Base-by-base conservation (phyloP, 2,329 filamentous ascomycete species). In the Cercospora sp. region DNA sequence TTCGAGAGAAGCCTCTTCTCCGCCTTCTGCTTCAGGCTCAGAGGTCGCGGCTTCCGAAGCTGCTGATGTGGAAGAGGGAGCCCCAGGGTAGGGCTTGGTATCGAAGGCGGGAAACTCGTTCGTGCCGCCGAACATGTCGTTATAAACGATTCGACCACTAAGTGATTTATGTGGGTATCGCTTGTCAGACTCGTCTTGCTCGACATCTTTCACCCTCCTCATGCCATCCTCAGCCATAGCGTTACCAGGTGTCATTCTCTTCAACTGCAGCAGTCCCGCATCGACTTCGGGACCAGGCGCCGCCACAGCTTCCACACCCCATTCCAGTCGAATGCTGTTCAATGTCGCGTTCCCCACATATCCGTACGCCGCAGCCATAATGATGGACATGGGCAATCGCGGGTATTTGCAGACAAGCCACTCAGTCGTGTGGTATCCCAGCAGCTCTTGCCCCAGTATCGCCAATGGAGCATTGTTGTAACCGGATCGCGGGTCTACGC, bases 401-500 rank as follows among this genome's bases (percentile, higher is more conserved):
- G 95, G 95, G 81, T 94, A 98, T 76, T 89, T 91, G 83, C 90
- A 93, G 73, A 97, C 83, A 72, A 99, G 87, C 82, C 90, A 90
- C 85, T 99, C 95, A 76, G 91, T 88, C 69, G 92, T 90, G 80
- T 97, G 94, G 83, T 95, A 96, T 79, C 90, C 89, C 74, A 98
- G 87, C 73, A 99, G 86, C 73, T 94, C 89, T 75, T 89, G 86
- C 71, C 95, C 95, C 28, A 98, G 85, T 72, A 90, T 89, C 63
- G 93, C 88, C 66, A 99, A 87, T 72, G 92, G 90, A 74, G 87
- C 84, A 80, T 99, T 99, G 85, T 98, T 99, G 85, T 95, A 97
- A 74, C 86, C 86, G 60, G 88, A 83, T 79, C 93, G 88, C 12
- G 86, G 79, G 79, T 98, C 94, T 69, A 94, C 94, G 20, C 94